Evolutionary conservation across 129 eudicot genomes (phyloP).

Genomic region (Flaveria linearis): DNA sequence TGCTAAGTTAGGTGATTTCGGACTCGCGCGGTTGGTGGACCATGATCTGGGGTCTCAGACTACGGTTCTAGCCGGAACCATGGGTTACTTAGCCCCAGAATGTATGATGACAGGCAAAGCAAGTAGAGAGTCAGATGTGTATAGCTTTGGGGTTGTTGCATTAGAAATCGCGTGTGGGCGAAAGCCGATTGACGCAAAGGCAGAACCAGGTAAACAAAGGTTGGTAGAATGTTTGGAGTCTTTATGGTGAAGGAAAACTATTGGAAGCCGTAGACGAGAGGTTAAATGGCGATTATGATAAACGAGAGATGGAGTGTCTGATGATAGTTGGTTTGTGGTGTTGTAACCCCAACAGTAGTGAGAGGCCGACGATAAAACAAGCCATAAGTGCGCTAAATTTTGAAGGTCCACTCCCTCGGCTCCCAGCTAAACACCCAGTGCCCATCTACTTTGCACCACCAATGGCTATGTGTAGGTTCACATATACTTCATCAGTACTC

Average conservation of each 20-base stretch:
- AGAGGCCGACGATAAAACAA: constrained; percentile 51
- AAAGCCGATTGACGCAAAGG: constrained; percentile 42
- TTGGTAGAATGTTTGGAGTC: constrained; percentile 55
- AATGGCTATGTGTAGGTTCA: constrained; percentile 45
- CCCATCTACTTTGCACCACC: constrained; percentile 48
- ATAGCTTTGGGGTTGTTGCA: constrained; percentile 52
- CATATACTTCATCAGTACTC: constrained; percentile 33
- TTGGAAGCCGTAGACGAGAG: constrained; percentile 34
- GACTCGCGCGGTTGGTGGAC: constrained; percentile 54
- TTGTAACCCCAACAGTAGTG: constrained; percentile 42
- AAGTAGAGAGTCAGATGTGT: constrained; percentile 52
- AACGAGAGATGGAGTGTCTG: constrained; percentile 38
- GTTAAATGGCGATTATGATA: constrained; percentile 23
- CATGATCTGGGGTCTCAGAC: constrained; percentile 54
- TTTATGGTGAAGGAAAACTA: constrained; percentile 41
- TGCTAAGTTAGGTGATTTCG: constrained; percentile 55
- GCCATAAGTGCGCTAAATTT: constrained; percentile 45
- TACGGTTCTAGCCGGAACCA: constrained; percentile 51
- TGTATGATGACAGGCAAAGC: constrained; percentile 50
- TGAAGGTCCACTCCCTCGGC: constrained; percentile 44
- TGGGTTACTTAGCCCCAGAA: constrained; percentile 58
- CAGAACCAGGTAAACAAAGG: constrained; percentile 28
- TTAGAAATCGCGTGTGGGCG: constrained; percentile 51
- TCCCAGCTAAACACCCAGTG: constrained; percentile 44
- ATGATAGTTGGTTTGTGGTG: constrained; percentile 59